A percentile compares a stretch with the other conserved stretches of the same genome.
Conservation (phyloP, 2,329 filamentous ascomycete species). For the Arthroderma uncinatum region DNA sequence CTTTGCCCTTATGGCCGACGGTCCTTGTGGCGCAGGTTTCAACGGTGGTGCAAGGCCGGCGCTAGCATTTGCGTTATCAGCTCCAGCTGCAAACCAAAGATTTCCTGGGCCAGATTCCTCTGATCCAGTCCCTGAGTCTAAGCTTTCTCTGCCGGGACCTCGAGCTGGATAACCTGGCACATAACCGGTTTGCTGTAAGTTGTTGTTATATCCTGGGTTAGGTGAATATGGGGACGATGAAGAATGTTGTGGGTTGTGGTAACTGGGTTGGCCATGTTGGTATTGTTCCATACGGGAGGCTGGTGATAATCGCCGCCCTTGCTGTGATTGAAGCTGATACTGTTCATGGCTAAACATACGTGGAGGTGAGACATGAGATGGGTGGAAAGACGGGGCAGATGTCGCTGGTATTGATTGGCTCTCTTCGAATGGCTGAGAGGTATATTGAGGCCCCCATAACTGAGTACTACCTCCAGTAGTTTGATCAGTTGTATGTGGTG, state of each 20-base stretch:
- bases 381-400: background rate
- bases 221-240: background rate
- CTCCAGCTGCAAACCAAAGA: constrained; percentile 15
- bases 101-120: constrained; percentile 12
- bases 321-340: background rate
- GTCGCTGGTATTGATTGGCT: background rate
- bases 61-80: constrained; percentile 6
- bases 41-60: constrained; percentile 14
- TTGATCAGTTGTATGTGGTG: background rate
- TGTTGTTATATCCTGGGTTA: background rate
- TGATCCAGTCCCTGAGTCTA: constrained; percentile 12
- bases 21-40: constrained; percentile 6
- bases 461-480: background rate
- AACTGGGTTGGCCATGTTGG: background rate
- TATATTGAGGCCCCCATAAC: background rate
- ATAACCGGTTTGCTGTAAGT: constrained; percentile 2
- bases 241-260: background rate
- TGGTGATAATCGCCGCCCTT: background rate
- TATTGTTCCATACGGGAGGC: constrained; percentile 4
- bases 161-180: background rate
- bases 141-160: constrained; percentile 7
- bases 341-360: constrained; percentile 2
- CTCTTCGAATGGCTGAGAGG: background rate
- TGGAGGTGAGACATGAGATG: background rate
- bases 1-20: background rate